phyloP scores from a whole-genome alignment of 2,329 filamentous ascomycete species.

The Lecanicillium sp. region DNA sequence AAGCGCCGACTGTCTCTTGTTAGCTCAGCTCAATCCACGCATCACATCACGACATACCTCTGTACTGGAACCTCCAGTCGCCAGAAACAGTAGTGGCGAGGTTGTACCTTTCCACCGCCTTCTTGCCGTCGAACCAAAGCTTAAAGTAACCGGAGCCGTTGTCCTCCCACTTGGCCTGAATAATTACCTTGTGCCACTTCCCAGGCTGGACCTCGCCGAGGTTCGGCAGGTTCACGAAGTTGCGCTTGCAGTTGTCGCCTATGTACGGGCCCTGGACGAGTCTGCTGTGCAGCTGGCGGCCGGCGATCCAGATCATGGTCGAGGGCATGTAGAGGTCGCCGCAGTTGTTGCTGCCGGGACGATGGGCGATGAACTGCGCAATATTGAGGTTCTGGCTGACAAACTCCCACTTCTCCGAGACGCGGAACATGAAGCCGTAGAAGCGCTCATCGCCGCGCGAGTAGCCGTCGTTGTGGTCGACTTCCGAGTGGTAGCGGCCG shows the following conservation, averaged over 20 bases:
- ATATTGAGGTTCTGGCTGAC: slow-evolving; percentile 40
- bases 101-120: slow-evolving; percentile 34
- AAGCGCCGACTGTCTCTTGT: slow-evolving; percentile 32
- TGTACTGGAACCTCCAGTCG: slow-evolving; percentile 37
- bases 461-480: slow-evolving; percentile 38
- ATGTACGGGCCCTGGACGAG: slow-evolving; percentile 26
- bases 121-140: slow-evolving; percentile 41
- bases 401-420: slow-evolving; percentile 41
- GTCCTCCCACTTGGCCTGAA: slow-evolving; percentile 40
- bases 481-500: slow-evolving; percentile 45
- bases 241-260: slow-evolving; percentile 21
- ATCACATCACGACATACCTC: slow-evolving; percentile 17
- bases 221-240: slow-evolving; percentile 20
- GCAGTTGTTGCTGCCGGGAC: slow-evolving; percentile 34
- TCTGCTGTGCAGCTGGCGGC: slow-evolving; percentile 37
- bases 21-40: not conserved
- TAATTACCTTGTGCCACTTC: slow-evolving; percentile 39
- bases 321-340: slow-evolving; percentile 42
- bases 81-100: slow-evolving; percentile 41
- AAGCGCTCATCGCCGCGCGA: slow-evolving; percentile 37
- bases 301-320: slow-evolving; percentile 41
- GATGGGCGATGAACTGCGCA: slow-evolving; percentile 46
- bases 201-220: slow-evolving; percentile 36
- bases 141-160: slow-evolving; percentile 39
- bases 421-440: slow-evolving; percentile 47